A percentile compares a stretch with the other conserved stretches of the same genome.
Conservation (phyloP, 768 basidiomycete species). For the Lactifluus subvellereus region DNA sequence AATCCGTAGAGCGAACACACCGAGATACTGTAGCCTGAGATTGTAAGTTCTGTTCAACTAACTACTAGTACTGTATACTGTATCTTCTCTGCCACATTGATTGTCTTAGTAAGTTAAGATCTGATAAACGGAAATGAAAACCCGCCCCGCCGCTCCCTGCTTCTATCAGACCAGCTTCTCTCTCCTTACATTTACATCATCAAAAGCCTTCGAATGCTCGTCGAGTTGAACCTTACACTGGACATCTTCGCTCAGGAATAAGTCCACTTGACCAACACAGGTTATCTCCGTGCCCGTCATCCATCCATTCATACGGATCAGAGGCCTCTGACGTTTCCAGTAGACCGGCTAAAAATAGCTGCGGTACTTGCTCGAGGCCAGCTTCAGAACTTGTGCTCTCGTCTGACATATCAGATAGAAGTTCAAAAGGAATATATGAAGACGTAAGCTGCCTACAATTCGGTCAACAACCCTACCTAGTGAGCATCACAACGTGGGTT, state of each 20-base stretch:
- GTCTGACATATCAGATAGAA: background rate
- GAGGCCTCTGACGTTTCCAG: background rate
- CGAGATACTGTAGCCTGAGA: background rate
- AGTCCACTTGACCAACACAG: background rate
- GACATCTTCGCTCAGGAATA: background rate
- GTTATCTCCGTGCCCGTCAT: background rate
- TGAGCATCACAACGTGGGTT: background rate
- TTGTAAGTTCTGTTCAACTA: background rate
- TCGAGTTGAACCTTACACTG: background rate
- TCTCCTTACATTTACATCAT: background rate
- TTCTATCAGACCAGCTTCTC: background rate
- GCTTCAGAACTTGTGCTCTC: background rate
- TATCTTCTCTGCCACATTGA: background rate
- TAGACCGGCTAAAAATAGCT: background rate
- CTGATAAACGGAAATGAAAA: background rate
- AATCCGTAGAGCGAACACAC: too few relatives aligned
- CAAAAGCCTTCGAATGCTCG: background rate
- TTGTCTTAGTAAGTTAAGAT: background rate
- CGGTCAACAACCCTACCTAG: background rate
- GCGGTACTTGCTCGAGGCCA: background rate
- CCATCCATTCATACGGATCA: background rate
- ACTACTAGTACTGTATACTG: background rate
- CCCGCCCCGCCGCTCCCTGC: background rate
- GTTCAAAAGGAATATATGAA: background rate
- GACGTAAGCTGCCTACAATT: background rate